Evolutionary conservation across 495 filamentous ascomycete genomes (phyloP).

Genomic region (Penicillium cinerascens): DNA sequence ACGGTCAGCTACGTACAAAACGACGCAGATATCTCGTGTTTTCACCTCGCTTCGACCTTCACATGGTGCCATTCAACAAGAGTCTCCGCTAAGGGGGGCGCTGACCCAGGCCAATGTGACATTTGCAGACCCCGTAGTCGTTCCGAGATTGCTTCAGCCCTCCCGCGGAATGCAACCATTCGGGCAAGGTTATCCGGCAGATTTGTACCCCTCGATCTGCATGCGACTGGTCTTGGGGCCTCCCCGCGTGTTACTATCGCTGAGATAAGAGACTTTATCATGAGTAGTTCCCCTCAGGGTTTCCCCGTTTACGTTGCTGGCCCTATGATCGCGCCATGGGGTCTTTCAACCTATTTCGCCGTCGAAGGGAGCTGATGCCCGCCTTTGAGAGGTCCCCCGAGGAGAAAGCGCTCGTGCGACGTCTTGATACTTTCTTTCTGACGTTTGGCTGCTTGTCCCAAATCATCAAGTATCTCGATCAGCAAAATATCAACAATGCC

Average conservation of each 20-base stretch:
- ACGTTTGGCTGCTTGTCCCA: conserved; percentile 34
- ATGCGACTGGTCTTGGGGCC: background rate
- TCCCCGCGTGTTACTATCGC: too few relatives aligned
- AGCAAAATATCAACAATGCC: conserved; percentile 53
- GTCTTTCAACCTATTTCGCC: conserved; percentile 16
- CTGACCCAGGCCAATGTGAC: background rate
- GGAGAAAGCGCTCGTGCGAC: conserved; percentile 31
- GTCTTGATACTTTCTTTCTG: conserved; percentile 28
- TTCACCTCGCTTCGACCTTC: conserved; percentile 15
- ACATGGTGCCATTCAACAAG: background rate
- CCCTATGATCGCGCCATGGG: conserved; percentile 10
- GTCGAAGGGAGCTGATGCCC: conserved; percentile 3
- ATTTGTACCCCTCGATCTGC: conserved; percentile 9
- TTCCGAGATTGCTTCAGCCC: conserved; percentile 7
- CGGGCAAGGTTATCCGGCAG: conserved; percentile 10
- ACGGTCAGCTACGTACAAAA: background rate
- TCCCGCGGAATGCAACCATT: background rate
- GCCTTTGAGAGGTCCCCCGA: conserved; percentile 20
- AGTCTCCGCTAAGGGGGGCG: background rate
- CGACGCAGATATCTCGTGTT: too few relatives aligned
- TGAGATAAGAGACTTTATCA: background rate
- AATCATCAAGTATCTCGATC: conserved; percentile 55
- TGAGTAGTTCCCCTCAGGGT: background rate
- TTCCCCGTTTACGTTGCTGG: too few relatives aligned
- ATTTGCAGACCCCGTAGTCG: background rate